Base-by-base conservation (phyloP, 1,284 basidiomycete genomes). In the Phylloboletellus chloephorus region DNA sequence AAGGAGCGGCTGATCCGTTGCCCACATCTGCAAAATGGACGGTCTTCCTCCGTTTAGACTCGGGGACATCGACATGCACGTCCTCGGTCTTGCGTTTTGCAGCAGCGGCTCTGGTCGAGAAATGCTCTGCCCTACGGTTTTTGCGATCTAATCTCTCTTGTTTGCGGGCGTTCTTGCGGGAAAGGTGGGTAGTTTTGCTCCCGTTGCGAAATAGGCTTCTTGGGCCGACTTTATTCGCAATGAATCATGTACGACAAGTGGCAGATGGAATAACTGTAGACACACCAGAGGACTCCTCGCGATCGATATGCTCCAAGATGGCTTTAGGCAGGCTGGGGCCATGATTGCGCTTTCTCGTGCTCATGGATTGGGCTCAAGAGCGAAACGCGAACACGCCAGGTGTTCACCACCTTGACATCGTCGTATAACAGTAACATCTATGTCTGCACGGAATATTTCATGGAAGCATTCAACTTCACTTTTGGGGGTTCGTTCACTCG, bases 121-220 rank as follows among this genome's bases (percentile, higher is more conserved):
- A 81, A 55, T 73, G 74, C 25, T 70, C 65, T 0, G 77, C 76
- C 50, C 76, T 82, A 34, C 72, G 72, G 52, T 74, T 69, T 57
- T 85, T 88, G 39, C 68, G 67, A 32, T 68, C 69, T 2, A 67
- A 51, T 21, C 84, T 71, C 12, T 72, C 74, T 51, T 78, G 70
- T 58, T 82, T 88, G 26, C 86, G 66, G 8, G 71, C 59, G 37
- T 84, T 82, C 58, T 82, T 88, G 31, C 82, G 71, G 31, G 73
- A 71, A 22, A 59, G 34, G 32, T 66, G 61, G 7, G 44, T 12
- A 7, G 21, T 34, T 20, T 33, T 48, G 23, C 24, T 21, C 30
- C 41, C 48, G 26, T 13, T 23, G 24, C 26, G 51, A 41, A 35
- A 39, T 6, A 25, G 9, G 30, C 21, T 16, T 25, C 37, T 46